Evolutionary conservation across 73 alveolate genomes (phyloP).

Genomic region (Durusdinium trenchii): DNA sequence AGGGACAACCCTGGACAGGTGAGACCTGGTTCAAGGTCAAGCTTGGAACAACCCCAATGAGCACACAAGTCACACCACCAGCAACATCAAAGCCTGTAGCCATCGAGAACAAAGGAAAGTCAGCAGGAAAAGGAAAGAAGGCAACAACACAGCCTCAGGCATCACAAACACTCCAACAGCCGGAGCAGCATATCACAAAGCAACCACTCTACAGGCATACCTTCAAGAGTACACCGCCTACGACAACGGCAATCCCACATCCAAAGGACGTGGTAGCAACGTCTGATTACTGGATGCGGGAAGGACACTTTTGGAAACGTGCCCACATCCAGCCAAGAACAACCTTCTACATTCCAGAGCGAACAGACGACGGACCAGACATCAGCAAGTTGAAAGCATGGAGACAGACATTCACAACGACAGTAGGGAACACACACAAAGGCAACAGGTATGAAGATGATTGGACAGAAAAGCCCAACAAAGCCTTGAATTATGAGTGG

Average conservation of each 20-base stretch:
- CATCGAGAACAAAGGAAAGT: too few relatives aligned
- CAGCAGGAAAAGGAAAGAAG: background rate
- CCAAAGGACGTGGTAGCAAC: background rate
- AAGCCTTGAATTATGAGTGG: background rate
- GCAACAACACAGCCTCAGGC: background rate
- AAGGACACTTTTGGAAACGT: conserved; percentile 27
- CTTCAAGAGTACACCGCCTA: background rate
- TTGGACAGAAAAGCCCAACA: background rate
- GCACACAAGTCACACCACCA: background rate
- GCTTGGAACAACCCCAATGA: background rate
- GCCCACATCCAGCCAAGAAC: background rate
- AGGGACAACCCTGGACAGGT: conserved; percentile 19
- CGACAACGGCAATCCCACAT: background rate
- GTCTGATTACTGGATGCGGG: conserved; percentile 22
- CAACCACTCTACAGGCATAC: background rate
- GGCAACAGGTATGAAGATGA: background rate
- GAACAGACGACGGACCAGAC: conserved; percentile 33
- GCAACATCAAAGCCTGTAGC: background rate
- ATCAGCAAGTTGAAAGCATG: background rate
- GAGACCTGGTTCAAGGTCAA: conserved; percentile 40
- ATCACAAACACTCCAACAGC: background rate
- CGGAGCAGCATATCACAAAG: background rate
- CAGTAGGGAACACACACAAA: background rate
- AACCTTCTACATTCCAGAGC: background rate
- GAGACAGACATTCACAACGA: background rate